Conservation (phyloP, 768 basidiomycete species). For the Leccinum broughii region DNA sequence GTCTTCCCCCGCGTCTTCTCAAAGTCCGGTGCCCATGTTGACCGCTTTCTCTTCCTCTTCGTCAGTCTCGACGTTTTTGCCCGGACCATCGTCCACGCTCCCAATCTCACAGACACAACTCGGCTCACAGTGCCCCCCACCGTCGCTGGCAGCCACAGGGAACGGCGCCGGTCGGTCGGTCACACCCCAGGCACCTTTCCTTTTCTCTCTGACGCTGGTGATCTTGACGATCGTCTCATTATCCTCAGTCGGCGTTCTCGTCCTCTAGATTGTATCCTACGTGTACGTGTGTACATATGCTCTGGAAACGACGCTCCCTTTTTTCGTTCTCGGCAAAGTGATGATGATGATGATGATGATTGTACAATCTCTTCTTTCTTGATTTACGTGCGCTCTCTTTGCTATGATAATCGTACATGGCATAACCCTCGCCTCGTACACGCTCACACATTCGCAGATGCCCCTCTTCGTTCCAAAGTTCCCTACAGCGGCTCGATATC, state of each 20-base stretch:
- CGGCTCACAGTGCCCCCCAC: slow-evolving; percentile 26
- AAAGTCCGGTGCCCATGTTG: not conserved
- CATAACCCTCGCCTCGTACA: not conserved
- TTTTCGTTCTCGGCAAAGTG: not conserved
- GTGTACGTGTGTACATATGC: not conserved
- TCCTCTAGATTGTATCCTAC: slow-evolving; percentile 21
- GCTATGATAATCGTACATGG: not conserved
- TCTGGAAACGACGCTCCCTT: not conserved
- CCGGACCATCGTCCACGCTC: slow-evolving; percentile 1
- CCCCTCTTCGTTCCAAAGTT: not conserved
- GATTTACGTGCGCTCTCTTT: not conserved
- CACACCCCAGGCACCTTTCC: slow-evolving; percentile 12
- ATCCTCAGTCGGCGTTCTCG: slow-evolving; percentile 26
- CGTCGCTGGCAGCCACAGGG: not conserved
- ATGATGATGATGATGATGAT: not conserved
- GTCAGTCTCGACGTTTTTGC: not conserved
- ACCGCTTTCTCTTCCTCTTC: not conserved
- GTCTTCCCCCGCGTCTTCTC: not conserved
- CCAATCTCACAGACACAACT: slow-evolving; percentile 21
- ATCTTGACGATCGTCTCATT: slow-evolving; percentile 28
- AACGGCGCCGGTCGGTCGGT: slow-evolving; percentile 10
- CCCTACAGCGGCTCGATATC: slow-evolving; percentile 60
- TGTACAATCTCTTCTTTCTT: not conserved
- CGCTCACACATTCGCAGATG: not conserved
- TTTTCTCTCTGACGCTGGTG: slow-evolving; percentile 17